Evolutionary conservation across 805 yeast species (phyloP), one percentile per base, ranked within the genome.

Genomic region (Ogataea henricii): DNA sequence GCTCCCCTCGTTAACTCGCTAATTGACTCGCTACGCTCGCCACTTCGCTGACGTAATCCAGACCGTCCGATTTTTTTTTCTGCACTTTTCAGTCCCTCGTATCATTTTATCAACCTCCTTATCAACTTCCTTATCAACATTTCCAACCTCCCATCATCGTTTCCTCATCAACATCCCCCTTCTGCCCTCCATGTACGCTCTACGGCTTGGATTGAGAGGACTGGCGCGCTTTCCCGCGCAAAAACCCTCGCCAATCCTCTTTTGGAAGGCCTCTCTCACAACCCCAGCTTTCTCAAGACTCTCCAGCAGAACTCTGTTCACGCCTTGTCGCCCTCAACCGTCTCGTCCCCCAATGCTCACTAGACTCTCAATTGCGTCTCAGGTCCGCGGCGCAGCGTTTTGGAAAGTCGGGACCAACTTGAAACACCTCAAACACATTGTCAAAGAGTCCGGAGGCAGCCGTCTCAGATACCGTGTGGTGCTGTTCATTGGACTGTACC

Each of bases 381-480:
- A 47, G 44, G 32, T 6, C 3, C 47, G 65, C 29, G 52, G 52
- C 33, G 69, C 66, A 1, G 64, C 68, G 2, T 60, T 59, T 29
- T 66, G 71, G 71, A 63, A 49, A 45, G 63, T 65, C 6, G 65
- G 63, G 13, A 58, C 67, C 8, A 66, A 65, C 45, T 41, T 67
- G 21, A 48, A 48, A 43, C 47, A 49, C 6, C 56, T 67, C 26
- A 54, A 54, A 22, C 46, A 43, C 12, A 60, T 61, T 57, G 43
- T 66, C 8, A 55, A 58, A 43, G 63, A 61, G 25, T 54, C 64
- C 7, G 73, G 81, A 49, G 66, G 72, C 39, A 58, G 74, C 16
- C 68, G 75, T 5, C 68, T 77, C 56, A 69, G 80, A 63, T 68
- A 66, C 47, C 66, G 76, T 54, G 60, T 80, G 1, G 64, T 78